Percentiles rank a stretch among this genome's conserved stretches.
Evolutionary conservation across 1,284 basidiomycete genomes (phyloP).

Genomic region (Irpex sp.): DNA sequence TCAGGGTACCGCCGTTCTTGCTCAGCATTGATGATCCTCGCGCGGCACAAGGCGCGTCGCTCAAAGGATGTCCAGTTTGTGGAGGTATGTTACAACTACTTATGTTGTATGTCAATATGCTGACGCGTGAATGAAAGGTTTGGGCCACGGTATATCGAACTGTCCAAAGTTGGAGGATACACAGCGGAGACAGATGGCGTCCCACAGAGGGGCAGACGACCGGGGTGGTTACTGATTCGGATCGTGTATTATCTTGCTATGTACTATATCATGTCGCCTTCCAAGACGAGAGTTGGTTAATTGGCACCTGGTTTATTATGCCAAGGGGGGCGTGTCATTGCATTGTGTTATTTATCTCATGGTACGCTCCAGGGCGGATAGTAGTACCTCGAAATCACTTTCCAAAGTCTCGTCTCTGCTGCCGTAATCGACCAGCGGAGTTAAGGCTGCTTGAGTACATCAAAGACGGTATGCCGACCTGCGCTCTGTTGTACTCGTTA

Average conservation of each 20-base stretch:
- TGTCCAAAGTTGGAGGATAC: conserved; percentile 97
- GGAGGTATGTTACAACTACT: conserved; percentile 58
- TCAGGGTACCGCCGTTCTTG: conserved; percentile 94
- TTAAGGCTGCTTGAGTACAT: background rate
- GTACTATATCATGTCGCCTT: background rate
- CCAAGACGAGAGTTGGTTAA: background rate
- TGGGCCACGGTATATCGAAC: conserved; percentile 91
- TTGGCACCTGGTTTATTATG: too few species aligned
- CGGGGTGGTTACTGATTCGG: conserved; percentile 49
- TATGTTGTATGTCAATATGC: conserved; percentile 7
- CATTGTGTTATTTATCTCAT: too few species aligned
- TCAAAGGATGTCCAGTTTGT: conserved; percentile 93
- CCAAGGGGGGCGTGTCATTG: too few species aligned
- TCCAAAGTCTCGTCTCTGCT: background rate
- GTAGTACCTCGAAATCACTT: background rate
- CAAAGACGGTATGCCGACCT: background rate
- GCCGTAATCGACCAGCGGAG: background rate
- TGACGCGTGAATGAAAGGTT: conserved; percentile 43
- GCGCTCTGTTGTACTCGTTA: background rate
- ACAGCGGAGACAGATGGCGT: conserved; percentile 84
- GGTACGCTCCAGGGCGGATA: too few species aligned
- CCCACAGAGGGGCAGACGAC: conserved; percentile 68
- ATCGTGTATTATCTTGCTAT: conserved; percentile 22
- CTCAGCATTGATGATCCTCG: conserved; percentile 90
- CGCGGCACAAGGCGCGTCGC: conserved; percentile 67